These are phyloP conservation scores for Clonostachys rosea DNA, from an alignment of 2,329 filamentous ascomycete species.

Conservation along the genomic window DNA sequence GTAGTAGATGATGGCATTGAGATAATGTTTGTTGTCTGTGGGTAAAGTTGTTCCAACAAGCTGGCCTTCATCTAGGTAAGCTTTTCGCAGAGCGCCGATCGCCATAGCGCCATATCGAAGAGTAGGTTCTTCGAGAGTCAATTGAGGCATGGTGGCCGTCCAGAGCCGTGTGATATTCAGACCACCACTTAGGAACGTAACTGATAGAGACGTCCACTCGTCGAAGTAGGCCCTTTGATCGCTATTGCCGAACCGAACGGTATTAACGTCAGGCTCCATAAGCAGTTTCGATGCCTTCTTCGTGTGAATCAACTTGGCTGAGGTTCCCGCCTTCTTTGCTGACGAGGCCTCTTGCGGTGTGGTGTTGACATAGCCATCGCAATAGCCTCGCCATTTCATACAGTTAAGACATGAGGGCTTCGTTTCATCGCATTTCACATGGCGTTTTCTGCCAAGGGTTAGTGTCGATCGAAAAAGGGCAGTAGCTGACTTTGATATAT, in stretches of 20 bases:
- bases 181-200: constrained; percentile 26
- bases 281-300: constrained; percentile 20
- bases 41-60: constrained; percentile 7
- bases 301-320: constrained; percentile 19
- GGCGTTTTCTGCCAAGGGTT: constrained; percentile 22
- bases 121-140: constrained; percentile 27
- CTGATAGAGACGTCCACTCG: constrained; percentile 26
- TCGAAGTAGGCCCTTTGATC: constrained; percentile 30
- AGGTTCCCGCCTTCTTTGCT: constrained; percentile 1
- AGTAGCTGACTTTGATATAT: too few species aligned
- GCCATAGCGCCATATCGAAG: constrained; percentile 33
- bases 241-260: constrained; percentile 22
- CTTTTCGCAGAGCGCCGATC: constrained; percentile 29
- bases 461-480: not conserved
- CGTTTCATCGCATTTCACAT: constrained; percentile 36
- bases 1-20: constrained; percentile 32
- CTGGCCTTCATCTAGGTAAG: constrained; percentile 16
- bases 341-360: constrained; percentile 4
- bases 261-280: constrained; percentile 24
- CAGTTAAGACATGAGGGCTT: constrained; percentile 33
- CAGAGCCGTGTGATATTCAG: constrained; percentile 25
- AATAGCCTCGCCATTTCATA: constrained; percentile 33
- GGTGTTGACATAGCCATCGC: constrained; percentile 23
- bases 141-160: constrained; percentile 32
- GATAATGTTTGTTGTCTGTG: constrained; percentile 26